phyloP scores from a whole-genome alignment of 495 filamentous ascomycete genomes.

The Penicillium nucicola region DNA sequence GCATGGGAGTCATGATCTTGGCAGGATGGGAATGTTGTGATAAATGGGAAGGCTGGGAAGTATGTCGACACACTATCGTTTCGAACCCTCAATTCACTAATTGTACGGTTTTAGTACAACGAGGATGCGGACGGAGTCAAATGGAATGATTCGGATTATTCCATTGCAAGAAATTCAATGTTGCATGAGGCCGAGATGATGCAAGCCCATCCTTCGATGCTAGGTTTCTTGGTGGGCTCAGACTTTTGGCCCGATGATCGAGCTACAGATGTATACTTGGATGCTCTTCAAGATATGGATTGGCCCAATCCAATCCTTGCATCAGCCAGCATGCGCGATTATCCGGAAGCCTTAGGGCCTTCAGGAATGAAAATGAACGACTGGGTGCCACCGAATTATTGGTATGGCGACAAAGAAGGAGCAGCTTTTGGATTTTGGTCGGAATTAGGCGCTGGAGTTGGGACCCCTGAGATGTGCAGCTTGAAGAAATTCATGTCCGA shows the following conservation, averaged over 20 bases:
- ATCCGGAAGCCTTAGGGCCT: slow-evolving; percentile 46
- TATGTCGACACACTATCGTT: slow-evolving; percentile 5
- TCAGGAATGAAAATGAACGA: slow-evolving; percentile 68
- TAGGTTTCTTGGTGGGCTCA: slow-evolving; percentile 56
- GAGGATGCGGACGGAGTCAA: slow-evolving; percentile 43
- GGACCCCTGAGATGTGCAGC: slow-evolving; percentile 55
- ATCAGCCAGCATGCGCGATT: slow-evolving; percentile 55
- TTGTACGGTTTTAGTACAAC: slow-evolving; percentile 44
- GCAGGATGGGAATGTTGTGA: slow-evolving; percentile 68
- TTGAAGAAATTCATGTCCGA: slow-evolving; percentile 52
- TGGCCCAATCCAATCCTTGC: slow-evolving; percentile 57
- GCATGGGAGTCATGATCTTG: slow-evolving; percentile 59
- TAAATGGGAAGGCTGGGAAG: slow-evolving; percentile 64
- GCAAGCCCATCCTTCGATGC: slow-evolving; percentile 54
- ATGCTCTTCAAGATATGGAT: slow-evolving; percentile 46
- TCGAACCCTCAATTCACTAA: background rate
- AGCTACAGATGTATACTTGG: slow-evolving; percentile 49
- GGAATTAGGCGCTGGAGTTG: slow-evolving; percentile 58
- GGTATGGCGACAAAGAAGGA: slow-evolving; percentile 50
- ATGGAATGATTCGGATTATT: slow-evolving; percentile 54
- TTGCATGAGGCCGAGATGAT: slow-evolving; percentile 58
- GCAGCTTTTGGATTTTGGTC: slow-evolving; percentile 63
- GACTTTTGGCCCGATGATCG: slow-evolving; percentile 62
- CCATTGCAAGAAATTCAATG: slow-evolving; percentile 51
- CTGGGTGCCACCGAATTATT: slow-evolving; percentile 65